These are phyloP conservation scores for Remersonia thermophila DNA, from an alignment of 2,329 filamentous ascomycete species.

Conservation along the genomic window DNA sequence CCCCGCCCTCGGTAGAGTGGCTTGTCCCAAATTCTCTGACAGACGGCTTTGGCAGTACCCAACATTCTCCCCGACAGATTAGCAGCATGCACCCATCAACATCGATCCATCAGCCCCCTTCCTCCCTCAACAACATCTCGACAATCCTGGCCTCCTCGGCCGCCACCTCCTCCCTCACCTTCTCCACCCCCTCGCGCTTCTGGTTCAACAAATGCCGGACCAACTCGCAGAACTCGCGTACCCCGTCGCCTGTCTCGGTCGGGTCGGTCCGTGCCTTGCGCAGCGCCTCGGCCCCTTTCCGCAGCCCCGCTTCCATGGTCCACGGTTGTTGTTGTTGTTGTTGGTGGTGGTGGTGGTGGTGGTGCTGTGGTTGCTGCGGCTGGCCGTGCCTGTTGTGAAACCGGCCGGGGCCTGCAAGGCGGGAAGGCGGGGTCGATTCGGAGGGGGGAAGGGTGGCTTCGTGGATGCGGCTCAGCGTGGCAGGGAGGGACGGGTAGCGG, in stretches of 20 bases:
- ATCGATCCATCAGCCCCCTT: slow-evolving; percentile 17
- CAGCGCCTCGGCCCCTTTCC: slow-evolving; percentile 42
- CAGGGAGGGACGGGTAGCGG: slow-evolving; percentile 38
- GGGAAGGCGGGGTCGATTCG: no score
- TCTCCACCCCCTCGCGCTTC: slow-evolving; percentile 16
- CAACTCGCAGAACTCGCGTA: slow-evolving; percentile 49
- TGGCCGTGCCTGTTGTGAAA: no score
- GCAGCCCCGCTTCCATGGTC: slow-evolving; percentile 46
- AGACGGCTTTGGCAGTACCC: no score
- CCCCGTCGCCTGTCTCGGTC: slow-evolving; percentile 44
- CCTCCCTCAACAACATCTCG: slow-evolving; percentile 35
- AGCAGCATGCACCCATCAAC: no score
- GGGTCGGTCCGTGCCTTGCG: slow-evolving; percentile 36
- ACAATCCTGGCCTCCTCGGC: slow-evolving; percentile 38
- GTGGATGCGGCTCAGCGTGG: slow-evolving; percentile 36
- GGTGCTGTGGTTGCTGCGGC: background rate
- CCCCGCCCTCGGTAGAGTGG: no score
- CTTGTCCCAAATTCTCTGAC: no score
- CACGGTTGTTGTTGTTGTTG: slow-evolving; percentile 32
- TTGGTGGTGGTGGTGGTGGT: slow-evolving; percentile 6
- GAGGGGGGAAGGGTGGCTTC: slow-evolving; percentile 38
- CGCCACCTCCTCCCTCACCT: slow-evolving; percentile 32
- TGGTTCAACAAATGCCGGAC: slow-evolving; percentile 36
- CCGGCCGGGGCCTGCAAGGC: no score
- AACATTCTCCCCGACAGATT: no score